phyloP scores from a whole-genome alignment of 495 filamentous ascomycete genomes.

The Penicillium pancosmium region DNA sequence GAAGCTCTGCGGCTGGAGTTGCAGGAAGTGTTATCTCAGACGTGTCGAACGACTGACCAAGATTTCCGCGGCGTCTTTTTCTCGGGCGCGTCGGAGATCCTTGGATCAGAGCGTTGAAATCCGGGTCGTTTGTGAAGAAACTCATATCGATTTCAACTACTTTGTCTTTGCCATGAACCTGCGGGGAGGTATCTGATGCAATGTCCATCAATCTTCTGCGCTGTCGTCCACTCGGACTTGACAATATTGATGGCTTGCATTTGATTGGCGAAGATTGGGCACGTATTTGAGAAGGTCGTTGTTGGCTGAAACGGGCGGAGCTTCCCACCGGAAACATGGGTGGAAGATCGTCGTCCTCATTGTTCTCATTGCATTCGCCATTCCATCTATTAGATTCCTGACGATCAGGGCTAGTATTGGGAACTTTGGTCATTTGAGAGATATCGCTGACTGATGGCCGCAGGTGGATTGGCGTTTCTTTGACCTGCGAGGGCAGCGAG shows the following conservation, averaged over 20 bases:
- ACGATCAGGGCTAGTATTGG: conserved; percentile 45
- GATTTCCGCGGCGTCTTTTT: conserved; percentile 44
- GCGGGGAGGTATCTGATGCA: conserved; percentile 46
- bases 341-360: conserved; percentile 50
- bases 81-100: conserved; percentile 41
- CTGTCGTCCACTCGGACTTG: conserved; percentile 47
- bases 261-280: conserved; percentile 39
- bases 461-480: conserved; percentile 43
- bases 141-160: conserved; percentile 44
- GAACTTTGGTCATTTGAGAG: conserved; percentile 39
- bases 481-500: conserved; percentile 46
- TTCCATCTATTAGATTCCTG: conserved; percentile 30
- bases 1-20: conserved; percentile 31
- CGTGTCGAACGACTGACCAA: conserved; percentile 33
- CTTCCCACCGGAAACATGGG: conserved; percentile 31
- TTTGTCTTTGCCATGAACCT: conserved; percentile 26
- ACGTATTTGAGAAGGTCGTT: conserved; percentile 26
- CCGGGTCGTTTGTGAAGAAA: conserved; percentile 47
- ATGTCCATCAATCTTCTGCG: conserved; percentile 50
- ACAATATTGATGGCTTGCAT: conserved; percentile 31
- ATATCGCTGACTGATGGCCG: conserved; percentile 31
- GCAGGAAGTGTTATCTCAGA: conserved; percentile 38
- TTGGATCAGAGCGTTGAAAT: conserved; percentile 42
- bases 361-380: conserved; percentile 32
- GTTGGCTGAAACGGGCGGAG: conserved; percentile 26